Evolutionary conservation across 1,284 basidiomycete genomes (phyloP).

Genomic region (Termitomyces sp.): DNA sequence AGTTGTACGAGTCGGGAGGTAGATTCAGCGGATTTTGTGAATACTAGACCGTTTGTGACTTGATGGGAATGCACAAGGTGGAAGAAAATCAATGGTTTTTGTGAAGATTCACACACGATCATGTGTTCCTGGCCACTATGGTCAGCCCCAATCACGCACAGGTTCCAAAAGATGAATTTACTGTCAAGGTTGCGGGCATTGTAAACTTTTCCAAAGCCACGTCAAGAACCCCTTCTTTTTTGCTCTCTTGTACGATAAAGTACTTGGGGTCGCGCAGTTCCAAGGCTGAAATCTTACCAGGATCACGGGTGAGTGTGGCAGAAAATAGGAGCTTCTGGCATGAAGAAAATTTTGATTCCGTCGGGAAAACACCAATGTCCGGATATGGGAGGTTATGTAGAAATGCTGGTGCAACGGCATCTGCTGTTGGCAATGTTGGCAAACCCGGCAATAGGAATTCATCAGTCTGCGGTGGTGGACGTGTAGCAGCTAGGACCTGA

Average conservation of each 20-base stretch:
- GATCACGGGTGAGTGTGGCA: slow-evolving; percentile 93
- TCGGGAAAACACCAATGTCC: slow-evolving; percentile 40
- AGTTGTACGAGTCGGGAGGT: slow-evolving; percentile 80
- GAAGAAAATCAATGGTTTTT: slow-evolving; percentile 90
- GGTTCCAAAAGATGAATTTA: slow-evolving; percentile 27
- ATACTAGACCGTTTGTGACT: slow-evolving; percentile 78
- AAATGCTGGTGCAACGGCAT: slow-evolving; percentile 59
- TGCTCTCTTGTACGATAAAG: slow-evolving; percentile 69
- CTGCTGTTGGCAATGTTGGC: slow-evolving; percentile 24
- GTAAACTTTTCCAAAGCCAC: slow-evolving; percentile 75
- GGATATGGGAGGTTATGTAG: slow-evolving; percentile 41
- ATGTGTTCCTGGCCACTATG: slow-evolving; percentile 71
- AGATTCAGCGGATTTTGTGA: slow-evolving; percentile 95
- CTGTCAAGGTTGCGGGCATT: slow-evolving; percentile 73
- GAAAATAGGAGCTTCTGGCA: slow-evolving; percentile 98
- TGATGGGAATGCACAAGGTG: slow-evolving; percentile 68
- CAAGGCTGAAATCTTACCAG: slow-evolving; percentile 84
- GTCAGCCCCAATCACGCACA: background rate
- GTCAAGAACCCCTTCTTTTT: slow-evolving; percentile 39
- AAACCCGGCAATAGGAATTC: background rate
- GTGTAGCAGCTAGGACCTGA: slow-evolving; percentile 71
- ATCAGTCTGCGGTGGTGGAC: slow-evolving; percentile 32
- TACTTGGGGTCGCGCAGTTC: slow-evolving; percentile 82
- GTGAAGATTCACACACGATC: slow-evolving; percentile 71
- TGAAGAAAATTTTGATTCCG: slow-evolving; percentile 53